Base-by-base conservation (phyloP, 495 filamentous ascomycete species). In the Podospora pseudocomata region DNA sequence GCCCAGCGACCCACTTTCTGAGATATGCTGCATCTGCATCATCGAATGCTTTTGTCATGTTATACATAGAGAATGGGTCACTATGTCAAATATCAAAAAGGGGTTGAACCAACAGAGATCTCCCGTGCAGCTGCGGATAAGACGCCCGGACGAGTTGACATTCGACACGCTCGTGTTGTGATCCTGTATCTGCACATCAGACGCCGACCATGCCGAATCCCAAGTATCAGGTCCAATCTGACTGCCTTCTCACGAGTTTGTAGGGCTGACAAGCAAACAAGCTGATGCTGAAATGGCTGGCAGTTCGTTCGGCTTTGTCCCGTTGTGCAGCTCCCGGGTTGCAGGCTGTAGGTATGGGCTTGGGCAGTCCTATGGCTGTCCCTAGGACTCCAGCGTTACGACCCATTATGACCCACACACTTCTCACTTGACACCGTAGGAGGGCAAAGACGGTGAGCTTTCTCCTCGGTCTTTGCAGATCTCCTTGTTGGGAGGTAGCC, bases 401-500 rank as follows among this genome's bases (percentile, higher is more conserved):
- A 63, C 60, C 61, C 61, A 61, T 63, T 39, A 7, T 58, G 61
- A 63, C 60, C 61, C 61, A 61, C 59, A 7, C 59, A 20, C 60
- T 62, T 20, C 6, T 49, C 61, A 63, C 61, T 32, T 28, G 34
- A 26, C 32, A 20, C 30, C 30, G 39, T 49, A 11, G 39, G 15
- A 49, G 39, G 15, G 39, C 39, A 49, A 49, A 49, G 39, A 49
- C 39, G 39, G 39, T 49, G 39, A 49, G 39, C 39, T 49, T 16
- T 49, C 13, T 13, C 9, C 30, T 32, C 39, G 39, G 39, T 18
- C 13, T 49, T 49, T 49, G 39, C 39, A 13, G 39, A 49, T 49
- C 39, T 49, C 39, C 4, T 32, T 49, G n/a, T 34, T 28, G 60
- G 64, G 68, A 69, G 68, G 68, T 63, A 49, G 64, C 65, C 68